phyloP scores from a whole-genome alignment of 2,329 filamentous ascomycete species.

The Hypoxylon sp. region DNA sequence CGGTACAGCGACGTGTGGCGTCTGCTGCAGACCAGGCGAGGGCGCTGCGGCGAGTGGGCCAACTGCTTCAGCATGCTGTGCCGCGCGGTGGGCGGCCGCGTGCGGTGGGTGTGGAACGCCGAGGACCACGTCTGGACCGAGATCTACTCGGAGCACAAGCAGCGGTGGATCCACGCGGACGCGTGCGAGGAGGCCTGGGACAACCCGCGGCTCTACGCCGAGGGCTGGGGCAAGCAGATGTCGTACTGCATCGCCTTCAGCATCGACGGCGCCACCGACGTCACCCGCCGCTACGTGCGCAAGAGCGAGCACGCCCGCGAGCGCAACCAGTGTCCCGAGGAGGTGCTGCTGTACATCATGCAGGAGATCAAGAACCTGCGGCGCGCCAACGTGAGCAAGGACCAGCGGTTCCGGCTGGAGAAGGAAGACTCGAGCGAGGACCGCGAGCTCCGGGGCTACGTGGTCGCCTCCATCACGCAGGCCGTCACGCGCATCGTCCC shows the following conservation, averaged over 20 bases:
- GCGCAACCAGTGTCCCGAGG: conserved; percentile 82
- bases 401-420: conserved; percentile 80
- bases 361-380: conserved; percentile 89
- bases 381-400: conserved; percentile 83
- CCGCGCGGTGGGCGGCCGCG: conserved; percentile 86
- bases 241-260: conserved; percentile 98
- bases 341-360: conserved; percentile 89
- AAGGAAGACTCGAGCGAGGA: conserved; percentile 82
- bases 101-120: conserved; percentile 97
- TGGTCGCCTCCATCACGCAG: conserved; percentile 76
- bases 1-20: conserved; percentile 96
- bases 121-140: conserved; percentile 99
- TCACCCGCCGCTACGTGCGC: conserved; percentile 73
- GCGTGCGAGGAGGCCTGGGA: conserved; percentile 96
- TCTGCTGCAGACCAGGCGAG: conserved; percentile 82
- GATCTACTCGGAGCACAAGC: conserved; percentile 92
- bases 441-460: conserved; percentile 75
- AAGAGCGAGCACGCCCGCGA: conserved; percentile 76
- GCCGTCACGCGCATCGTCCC: conserved; percentile 74
- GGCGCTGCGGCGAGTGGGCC: conserved; percentile 93
- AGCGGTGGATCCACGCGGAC: conserved; percentile 96
- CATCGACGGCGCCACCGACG: conserved; percentile 78
- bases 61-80: conserved; percentile 99
- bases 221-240: conserved; percentile 96
- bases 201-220: conserved; percentile 87